phyloP scores from a whole-genome alignment of 2,329 filamentous ascomycete species.

The Tolypocladium nubicola region DNA sequence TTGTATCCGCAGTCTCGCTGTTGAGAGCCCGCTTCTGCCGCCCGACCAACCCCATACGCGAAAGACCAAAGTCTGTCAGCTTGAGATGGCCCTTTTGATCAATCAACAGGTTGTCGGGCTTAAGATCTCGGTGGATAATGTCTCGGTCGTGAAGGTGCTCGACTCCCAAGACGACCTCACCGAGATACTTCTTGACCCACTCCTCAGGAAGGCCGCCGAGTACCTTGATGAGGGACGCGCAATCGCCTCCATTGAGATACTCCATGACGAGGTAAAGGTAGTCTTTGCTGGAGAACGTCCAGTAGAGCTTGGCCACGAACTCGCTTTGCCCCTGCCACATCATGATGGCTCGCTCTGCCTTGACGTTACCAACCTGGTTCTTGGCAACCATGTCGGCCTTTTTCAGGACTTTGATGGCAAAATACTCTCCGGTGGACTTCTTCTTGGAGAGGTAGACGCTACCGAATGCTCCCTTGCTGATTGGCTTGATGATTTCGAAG shows the following conservation, averaged over 20 bases:
- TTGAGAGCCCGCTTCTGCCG: conserved; percentile 90
- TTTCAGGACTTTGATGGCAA: conserved; percentile 95
- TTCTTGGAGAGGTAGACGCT: conserved; percentile 98
- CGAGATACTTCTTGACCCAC: conserved; percentile 96
- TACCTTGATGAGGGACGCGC: conserved; percentile 90
- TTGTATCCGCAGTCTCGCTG: conserved; percentile 65
- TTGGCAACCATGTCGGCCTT: conserved; percentile 99
- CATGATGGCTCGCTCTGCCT: conserved; percentile 97
- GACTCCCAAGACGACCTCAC: conserved; percentile 91
- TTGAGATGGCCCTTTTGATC: conserved; percentile 96
- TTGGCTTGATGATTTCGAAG: conserved; percentile 98
- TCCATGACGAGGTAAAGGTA: conserved; percentile 99
- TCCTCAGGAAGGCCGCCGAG: conserved; percentile 87
- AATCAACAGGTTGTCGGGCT: conserved; percentile 94
- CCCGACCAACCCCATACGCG: conserved; percentile 91
- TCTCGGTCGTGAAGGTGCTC: conserved; percentile 90
- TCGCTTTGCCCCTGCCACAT: conserved; percentile 99
- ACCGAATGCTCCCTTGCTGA: conserved; percentile 96
- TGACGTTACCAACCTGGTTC: conserved; percentile 98
- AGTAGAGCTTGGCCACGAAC: conserved; percentile 97
- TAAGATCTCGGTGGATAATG: conserved; percentile 93
- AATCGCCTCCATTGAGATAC: conserved; percentile 95
- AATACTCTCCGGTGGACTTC: conserved; percentile 96
- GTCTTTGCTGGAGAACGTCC: conserved; percentile 99
- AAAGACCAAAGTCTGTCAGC: conserved; percentile 93